These are phyloP conservation scores for Metschnikowia henanensis DNA, from an alignment of 805 yeast genomes.

Conservation along the genomic window DNA sequence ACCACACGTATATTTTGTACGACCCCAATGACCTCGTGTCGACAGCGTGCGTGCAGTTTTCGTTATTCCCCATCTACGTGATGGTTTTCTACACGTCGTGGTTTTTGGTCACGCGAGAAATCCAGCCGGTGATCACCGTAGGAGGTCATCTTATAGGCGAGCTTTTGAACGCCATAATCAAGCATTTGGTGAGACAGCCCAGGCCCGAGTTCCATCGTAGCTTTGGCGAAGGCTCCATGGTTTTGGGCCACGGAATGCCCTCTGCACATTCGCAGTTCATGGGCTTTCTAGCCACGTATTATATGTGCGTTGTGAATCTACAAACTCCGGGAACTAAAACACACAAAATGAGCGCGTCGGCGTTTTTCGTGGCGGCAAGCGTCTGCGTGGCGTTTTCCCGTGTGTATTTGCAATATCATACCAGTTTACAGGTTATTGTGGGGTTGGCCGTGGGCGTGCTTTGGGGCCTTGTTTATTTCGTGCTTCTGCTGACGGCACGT, in stretches of 20 bases:
- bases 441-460: conserved; percentile 67
- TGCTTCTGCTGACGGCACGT: conserved; percentile 52
- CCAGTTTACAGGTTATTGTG: conserved; percentile 66
- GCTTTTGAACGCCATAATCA: conserved; percentile 64
- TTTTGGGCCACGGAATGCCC: conserved; percentile 91
- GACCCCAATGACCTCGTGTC: conserved; percentile 66
- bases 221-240: conserved; percentile 41
- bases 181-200: conserved; percentile 62
- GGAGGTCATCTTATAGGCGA: conserved; percentile 86
- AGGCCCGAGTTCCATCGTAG: conserved; percentile 63
- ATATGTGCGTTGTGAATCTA: conserved; percentile 44
- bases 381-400: conserved; percentile 64
- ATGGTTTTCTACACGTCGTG: conserved; percentile 80
- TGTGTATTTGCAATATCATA: conserved; percentile 77
- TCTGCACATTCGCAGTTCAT: conserved; percentile 95
- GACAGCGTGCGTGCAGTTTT: conserved; percentile 62
- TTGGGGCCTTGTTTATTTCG: conserved; percentile 59
- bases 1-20: conserved; percentile 82
- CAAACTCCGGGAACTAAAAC: conserved; percentile 29
- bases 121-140: conserved; percentile 80
- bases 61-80: conserved; percentile 78
- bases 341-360: conserved; percentile 20
- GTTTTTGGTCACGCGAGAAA: conserved; percentile 79
- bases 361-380: conserved; percentile 27
- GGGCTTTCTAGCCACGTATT: conserved; percentile 75